Base-by-base conservation (phyloP, 2,329 filamentous ascomycete genomes). In the Fusarium udum region DNA sequence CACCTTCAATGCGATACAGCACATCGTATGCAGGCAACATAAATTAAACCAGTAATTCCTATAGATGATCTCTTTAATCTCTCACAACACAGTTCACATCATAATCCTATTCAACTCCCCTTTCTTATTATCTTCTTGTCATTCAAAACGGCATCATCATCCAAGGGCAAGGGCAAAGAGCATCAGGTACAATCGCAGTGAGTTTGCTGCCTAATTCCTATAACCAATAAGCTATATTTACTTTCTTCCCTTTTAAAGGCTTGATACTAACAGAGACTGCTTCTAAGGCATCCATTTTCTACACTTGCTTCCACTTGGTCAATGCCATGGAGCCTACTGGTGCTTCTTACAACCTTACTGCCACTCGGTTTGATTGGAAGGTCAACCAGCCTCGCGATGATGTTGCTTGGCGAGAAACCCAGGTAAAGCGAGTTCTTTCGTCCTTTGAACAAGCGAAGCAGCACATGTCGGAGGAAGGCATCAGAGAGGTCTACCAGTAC, bases 351-450 rank as follows among this genome's bases (percentile, higher is more conserved):
- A 2, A 2, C 9, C 26, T 48, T 2, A 48, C 26, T 48, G 45
- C 20, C 6, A 26, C 45, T 1, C 45, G 31, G 26, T 48, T 48
- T 12, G 45, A 10, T 4, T 0, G 26, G 9, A 0, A 48, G 6
- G 6, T 48, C 20, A 48, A 4, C 13, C 26, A 12, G 26, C 9
- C 6, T 28, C 20, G 45, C 26, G 45, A 18, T 8, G 18, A 22
- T 46, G 4, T 15, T 46, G 5, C 13, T 6, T 7, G 13, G 24
- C 45, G 45, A 3, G 9, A 4, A 22, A 3, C 9, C 20, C 26
- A 46, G 18, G 43, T 46, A 0, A 1, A 7, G 0, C 18, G 8
- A 7, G 24, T 46, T 2, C 7, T 46, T 14, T 1, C 2, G 7
- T 46, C 43, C 10, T 46, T 20, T 7, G 24, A 46, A 7, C 4